Base-by-base conservation (phyloP, 2,329 filamentous ascomycete species). In the Apiospora phragmitis region DNA sequence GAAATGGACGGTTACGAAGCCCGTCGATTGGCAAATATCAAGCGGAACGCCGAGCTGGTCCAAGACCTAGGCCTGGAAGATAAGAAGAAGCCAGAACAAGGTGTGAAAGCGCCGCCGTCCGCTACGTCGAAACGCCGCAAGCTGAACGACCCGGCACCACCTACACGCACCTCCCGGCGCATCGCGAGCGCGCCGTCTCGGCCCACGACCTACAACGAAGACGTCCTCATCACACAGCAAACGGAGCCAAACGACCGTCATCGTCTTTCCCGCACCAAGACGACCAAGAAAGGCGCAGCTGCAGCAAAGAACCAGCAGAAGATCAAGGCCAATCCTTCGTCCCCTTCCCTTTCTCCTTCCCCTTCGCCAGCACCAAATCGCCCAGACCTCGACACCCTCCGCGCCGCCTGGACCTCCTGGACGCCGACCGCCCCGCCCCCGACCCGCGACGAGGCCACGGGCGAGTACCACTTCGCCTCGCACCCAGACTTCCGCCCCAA, bases 401-500 rank as follows among this genome's bases (percentile, higher is more conserved):
- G 72, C 26, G 77, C 78, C 14, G 78, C 79, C 49, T 87, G 85
- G 85, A 81, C 80, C 18, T 76, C 78, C 1, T 88, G 85, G 86
- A 78, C 76, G 5, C 74, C 83, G 1, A 71, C 74, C 0, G 85
- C 81, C 4, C 68, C 78, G 0, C 71, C 78, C 4, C 86, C 86
- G 0, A 82, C 80, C 0, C 80, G 85, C 41, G 81, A 85, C 70
- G 81, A 85, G 69, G 76, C 77, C 0, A 73, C 78, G n/a, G 83
- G 81, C 8, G 81, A 77, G 0, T 85, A 87, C 71, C 84, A 84
- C 72, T 88, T 88, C 76, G 70, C 70, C 12, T 80, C 79, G 8
- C 81, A 84, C 70, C 83, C 82, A 0, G 73, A 73, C 35, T 88
- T 88, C 75, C 80, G 76, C 1, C 86, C 86, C 2, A 88, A 88